Percentiles rank a stretch among this genome's conserved stretches.
Evolutionary conservation across 2,329 filamentous ascomycete species (phyloP).

Genomic region (Endothia cerciana): DNA sequence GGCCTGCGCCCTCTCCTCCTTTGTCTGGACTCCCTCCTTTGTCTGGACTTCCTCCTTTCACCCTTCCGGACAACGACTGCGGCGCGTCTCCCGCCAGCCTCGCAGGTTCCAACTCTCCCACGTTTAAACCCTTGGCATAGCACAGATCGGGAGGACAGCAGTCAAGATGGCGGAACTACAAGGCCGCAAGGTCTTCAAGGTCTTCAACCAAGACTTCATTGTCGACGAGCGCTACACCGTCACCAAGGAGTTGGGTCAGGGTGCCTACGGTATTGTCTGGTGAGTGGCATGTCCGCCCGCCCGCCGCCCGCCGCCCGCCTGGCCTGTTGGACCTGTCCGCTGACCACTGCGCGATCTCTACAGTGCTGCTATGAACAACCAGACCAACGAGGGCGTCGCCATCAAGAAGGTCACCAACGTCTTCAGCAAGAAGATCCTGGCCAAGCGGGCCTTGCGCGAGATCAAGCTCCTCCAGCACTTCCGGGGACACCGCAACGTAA

Average conservation of each 20-base stretch:
- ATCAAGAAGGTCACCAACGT: constrained; percentile 99
- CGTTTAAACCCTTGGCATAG: constrained; percentile 6
- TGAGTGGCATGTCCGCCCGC: constrained; percentile 51
- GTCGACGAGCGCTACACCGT: constrained; percentile 98
- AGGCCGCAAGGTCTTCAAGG: constrained; percentile 90
- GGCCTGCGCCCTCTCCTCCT: constrained; percentile 10
- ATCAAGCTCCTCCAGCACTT: constrained; percentile 99
- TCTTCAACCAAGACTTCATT: constrained; percentile 99
- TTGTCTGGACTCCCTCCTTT: constrained; percentile 15
- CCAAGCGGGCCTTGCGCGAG: constrained; percentile 95
- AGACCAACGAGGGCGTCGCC: constrained; percentile 90
- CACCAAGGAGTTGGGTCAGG: constrained; percentile 97
- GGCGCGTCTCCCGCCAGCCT: constrained; percentile 1
- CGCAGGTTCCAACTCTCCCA: background rate
- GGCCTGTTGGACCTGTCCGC: background rate
- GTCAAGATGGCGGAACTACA: constrained; percentile 42
- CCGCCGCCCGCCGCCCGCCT: background rate
- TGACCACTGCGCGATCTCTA: constrained; percentile 20
- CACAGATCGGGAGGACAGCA: background rate
- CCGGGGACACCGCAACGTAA: constrained; percentile 82
- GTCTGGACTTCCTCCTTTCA: constrained; percentile 11
- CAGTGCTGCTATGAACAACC: constrained; percentile 89
- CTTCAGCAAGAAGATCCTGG: constrained; percentile 99
- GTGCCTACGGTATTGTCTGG: constrained; percentile 99
- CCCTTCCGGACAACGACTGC: constrained; percentile 5